Evolutionary conservation across 202 grass and related monocot species (phyloP).

Genomic region (Miscanthus sacchariflorus): DNA sequence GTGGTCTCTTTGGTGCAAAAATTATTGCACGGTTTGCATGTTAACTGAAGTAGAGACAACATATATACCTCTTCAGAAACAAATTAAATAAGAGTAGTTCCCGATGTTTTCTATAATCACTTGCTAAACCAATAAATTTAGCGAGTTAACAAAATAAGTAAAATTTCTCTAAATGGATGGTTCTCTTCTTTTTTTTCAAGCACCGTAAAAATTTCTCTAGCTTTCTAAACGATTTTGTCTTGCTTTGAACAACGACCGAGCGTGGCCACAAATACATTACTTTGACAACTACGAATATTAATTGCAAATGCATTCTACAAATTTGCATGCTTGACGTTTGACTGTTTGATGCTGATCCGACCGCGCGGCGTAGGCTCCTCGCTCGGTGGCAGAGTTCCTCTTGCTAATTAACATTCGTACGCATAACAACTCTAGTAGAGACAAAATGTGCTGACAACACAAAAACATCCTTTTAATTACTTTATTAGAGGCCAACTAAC

Average conservation of each 20-base stretch:
- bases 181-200: too few relatives aligned
- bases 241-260: too few relatives aligned
- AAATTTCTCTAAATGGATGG: too few relatives aligned
- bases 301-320: neutral
- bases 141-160: too few relatives aligned
- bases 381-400: neutral
- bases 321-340: neutral
- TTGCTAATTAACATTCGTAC: neutral
- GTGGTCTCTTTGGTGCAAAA: neutral
- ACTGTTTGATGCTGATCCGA: neutral
- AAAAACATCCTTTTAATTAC: neutral
- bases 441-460: constrained; percentile 47
- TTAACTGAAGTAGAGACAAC: neutral
- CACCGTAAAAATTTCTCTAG: too few relatives aligned
- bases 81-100: neutral
- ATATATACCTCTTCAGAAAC: neutral
- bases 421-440: constrained; percentile 30
- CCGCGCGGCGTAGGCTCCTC: neutral
- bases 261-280: too few relatives aligned
- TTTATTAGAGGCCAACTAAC: constrained; percentile 27
- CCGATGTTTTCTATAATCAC: too few relatives aligned
- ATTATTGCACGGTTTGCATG: neutral
- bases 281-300: too few relatives aligned
- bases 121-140: too few relatives aligned
- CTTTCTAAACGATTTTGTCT: too few relatives aligned